Evolutionary conservation across 2,329 filamentous ascomycete species (phyloP), one percentile per base, ranked within the genome.

Genomic region (Talaromyces albobiverticillius): DNA sequence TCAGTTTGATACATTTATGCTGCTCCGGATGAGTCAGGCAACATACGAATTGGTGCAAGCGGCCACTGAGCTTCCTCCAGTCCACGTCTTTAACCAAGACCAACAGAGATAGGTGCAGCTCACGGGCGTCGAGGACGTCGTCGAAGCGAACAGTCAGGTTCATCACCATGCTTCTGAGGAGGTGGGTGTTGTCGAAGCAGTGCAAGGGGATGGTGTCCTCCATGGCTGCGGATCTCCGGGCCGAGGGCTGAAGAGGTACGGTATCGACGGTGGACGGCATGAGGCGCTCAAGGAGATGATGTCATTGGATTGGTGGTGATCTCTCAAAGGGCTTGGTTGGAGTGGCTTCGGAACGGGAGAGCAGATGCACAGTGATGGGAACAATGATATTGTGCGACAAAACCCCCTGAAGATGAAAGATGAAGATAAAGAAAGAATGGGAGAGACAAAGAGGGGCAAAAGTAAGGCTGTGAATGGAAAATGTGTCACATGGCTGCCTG

Each of bases 91-190:
- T 31, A 3, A 53, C 29, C 36, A 53, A 20, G 16, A 29, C 31
- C 20, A 34, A 9, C 36, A 53, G 29, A 7, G 34, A 42, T 2
- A 36, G 18, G 11, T 42, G 43, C 11, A 53, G 43, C n/a, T 23
- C 31, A n/a, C 40, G 25, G 11, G 34, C 32, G 26, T 53, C 18
- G 14, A 53, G 29, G 6, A 36, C 25, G 6, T 34, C 18, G 3
- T 47, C 51, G 18, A 53, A 53, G 1, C 23, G 38, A 8, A 53
- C 16, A 10, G 45, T 53, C 43, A 53, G 25, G 16, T 25, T 48
- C 20, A 46, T 47, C 9, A 53, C n/a, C 45, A 42, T 48, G 45
- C 34, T 53, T 14, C 20, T 42, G 26, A 48, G 6, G 18, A 40
- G 20, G 14, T 34, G 20, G 3, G 42, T 47, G n/a, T 48, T 25